Evolutionary conservation across 805 yeast genomes (phyloP), one percentile per base, ranked within the genome.

Genomic region (Cyberlindnera mycetangii): DNA sequence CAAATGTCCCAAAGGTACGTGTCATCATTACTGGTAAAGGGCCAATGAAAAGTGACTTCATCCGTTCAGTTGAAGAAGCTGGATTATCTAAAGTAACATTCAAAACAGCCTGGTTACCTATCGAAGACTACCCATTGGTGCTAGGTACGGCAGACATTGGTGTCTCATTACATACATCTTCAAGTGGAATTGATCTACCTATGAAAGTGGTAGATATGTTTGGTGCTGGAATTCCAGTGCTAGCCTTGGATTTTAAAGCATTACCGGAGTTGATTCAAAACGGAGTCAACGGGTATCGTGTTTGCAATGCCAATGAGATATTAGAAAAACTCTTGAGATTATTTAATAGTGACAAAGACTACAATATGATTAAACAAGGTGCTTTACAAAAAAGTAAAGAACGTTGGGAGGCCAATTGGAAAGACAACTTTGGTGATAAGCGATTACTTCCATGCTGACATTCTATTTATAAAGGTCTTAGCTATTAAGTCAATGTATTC

Each of bases 1-100:
- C 50, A 31, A 42, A 41, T 4, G 51, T 73, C 4, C 81, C 82
- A 1, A 74, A 72, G 3, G 58, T 90, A 2, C 62, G 80, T 31
- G 76, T 89, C 42, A 65, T 93, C n/a, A 83, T 93, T n/a, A 93
- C 99, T 0, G 99, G 99, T 0, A 92, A 90, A 61, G 99, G 99
- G 0, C 98, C 98, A 0, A 61, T 85, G 65, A 79, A 79, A 52
- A 62, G 65, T 2, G 66, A 75, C 17, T 85, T 83, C 54, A 59
- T 76, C 22, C 47, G 57, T 2, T 61, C 69, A 19, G 84, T 85
- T 2, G 55, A 67, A n/a, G 54, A 60, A 9, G 71, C 76, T 32
- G 47, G 62, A 16, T 69, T 79, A 60, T 52, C 67, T 3, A 71
- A 75, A 32, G 77, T 89, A 6, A 57, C 71, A 1, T 70, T 93